Base-by-base conservation (phyloP, 257 asterid genomes). In the Solanum appendiculatum region DNA sequence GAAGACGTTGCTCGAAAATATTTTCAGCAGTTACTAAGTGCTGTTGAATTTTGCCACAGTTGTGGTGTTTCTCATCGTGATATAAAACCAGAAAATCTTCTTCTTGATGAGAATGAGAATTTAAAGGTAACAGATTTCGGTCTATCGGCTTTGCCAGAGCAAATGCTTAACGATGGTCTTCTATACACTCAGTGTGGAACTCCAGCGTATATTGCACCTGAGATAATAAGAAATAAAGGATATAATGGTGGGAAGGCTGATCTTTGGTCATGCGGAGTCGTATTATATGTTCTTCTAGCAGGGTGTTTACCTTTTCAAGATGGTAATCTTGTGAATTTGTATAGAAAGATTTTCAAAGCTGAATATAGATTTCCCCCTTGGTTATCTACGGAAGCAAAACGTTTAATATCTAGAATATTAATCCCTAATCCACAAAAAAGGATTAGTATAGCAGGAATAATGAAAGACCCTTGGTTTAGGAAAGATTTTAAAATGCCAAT, bases 151-250 rank as follows among this genome's bases (percentile, higher is more conserved):
- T 87, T 91, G 85, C 81, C 87, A 58, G 91, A 89, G 64, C 87
- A 84, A 25, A 82, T 34, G 33, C 23, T 87, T 21, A 81, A 63
- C 14, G 92, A 69, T 54, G 89, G 88, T 2, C 93, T 91, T 48
- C 89, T 91, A 63, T 91, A 92, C 89, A 92, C 92, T 10, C 94
- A 86, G 44, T 92, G 94, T 40, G 92, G 94, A 14, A 91, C 92
- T 29, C 93, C 92, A 48, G 92, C 93, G 27, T 90, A 91, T 39
- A 63, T 89, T 15, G 89, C 92, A 29, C 94, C 92, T 16, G 92
- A 92, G 88, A 91, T 92, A 8, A 31, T 90, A 40, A 39, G 86
- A 25, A 88, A 56, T 29, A 89, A 89, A 72, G 94, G 94, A 31
- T 91, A 91, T 60, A 90, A 89, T 39, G 91, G 92, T 6, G 89